These are phyloP conservation scores for Trifolium repens DNA, from an alignment of 306 rosid genomes.

Conservation along the genomic window DNA sequence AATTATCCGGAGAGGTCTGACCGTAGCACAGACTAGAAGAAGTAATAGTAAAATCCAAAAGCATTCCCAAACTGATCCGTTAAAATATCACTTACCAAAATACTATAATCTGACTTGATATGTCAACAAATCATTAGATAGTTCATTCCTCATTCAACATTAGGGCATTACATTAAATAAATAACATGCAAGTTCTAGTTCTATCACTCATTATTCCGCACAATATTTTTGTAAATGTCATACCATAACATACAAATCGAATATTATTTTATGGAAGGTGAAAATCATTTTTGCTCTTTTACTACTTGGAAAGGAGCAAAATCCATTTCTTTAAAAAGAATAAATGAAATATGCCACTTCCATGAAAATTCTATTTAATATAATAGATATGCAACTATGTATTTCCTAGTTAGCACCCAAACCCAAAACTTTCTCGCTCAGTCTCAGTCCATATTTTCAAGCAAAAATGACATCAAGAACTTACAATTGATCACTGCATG, in stretches of 20 bases:
- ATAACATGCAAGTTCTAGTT: neutral
- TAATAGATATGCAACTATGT: neutral
- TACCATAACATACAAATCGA: neutral
- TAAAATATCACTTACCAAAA: neutral
- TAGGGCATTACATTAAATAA: conserved; percentile 6
- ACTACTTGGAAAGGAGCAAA: neutral
- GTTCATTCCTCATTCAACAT: neutral
- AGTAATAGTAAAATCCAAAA: neutral
- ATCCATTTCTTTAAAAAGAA: neutral
- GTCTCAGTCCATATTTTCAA: neutral
- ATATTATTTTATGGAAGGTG: neutral
- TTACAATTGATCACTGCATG: neutral
- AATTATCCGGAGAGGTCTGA: neutral
- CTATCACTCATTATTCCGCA: neutral
- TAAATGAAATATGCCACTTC: neutral
- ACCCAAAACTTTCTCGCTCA: neutral
- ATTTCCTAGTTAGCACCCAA: neutral
- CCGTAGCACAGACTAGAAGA: neutral
- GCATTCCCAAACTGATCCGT: neutral
- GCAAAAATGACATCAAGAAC: neutral
- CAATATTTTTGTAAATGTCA: neutral
- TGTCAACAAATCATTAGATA: neutral
- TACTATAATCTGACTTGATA: neutral
- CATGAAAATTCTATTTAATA: neutral
- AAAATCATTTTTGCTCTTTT: neutral